phyloP scores from a whole-genome alignment of 768 basidiomycete genomes.

The Termitomyces sp. region DNA sequence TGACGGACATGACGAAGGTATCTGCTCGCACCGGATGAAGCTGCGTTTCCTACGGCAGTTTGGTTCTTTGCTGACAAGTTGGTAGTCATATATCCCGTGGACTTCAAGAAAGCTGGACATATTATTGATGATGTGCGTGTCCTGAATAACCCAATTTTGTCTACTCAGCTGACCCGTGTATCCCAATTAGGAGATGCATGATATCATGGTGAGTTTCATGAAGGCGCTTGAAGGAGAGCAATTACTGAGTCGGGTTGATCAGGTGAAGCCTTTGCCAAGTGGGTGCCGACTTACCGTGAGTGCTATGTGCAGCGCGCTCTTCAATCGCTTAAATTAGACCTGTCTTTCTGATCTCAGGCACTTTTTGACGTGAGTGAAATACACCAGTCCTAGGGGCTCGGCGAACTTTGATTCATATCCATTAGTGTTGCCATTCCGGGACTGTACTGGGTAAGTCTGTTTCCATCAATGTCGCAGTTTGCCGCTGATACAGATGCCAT shows the following conservation, averaged over 20 bases:
- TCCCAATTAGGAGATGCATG: conserved; percentile 38
- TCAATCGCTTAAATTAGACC: background rate
- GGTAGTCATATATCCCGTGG: conserved; percentile 82
- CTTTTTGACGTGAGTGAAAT: conserved; percentile 42
- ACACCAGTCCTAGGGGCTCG: background rate
- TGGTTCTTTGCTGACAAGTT: background rate
- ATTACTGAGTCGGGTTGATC: background rate
- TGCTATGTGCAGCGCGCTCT: background rate
- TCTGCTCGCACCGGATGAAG: background rate
- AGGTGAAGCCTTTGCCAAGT: conserved; percentile 40
- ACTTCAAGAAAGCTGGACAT: conserved; percentile 69
- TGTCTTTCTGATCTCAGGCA: conserved; percentile 28
- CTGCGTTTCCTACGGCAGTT: background rate
- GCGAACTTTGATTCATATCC: background rate
- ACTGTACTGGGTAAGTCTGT: conserved; percentile 41
- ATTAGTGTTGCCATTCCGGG: conserved; percentile 51
- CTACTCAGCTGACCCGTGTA: background rate
- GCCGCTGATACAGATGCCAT: background rate
- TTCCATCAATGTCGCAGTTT: background rate
- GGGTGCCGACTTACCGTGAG: conserved; percentile 51
- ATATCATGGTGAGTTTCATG: conserved; percentile 34
- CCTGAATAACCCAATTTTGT: background rate
- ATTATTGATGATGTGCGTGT: conserved; percentile 67
- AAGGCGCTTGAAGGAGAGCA: background rate
- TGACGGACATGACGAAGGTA: conserved; percentile 79